Base-by-base conservation (phyloP, 495 filamentous ascomycete species). In the Xylaria castorea region DNA sequence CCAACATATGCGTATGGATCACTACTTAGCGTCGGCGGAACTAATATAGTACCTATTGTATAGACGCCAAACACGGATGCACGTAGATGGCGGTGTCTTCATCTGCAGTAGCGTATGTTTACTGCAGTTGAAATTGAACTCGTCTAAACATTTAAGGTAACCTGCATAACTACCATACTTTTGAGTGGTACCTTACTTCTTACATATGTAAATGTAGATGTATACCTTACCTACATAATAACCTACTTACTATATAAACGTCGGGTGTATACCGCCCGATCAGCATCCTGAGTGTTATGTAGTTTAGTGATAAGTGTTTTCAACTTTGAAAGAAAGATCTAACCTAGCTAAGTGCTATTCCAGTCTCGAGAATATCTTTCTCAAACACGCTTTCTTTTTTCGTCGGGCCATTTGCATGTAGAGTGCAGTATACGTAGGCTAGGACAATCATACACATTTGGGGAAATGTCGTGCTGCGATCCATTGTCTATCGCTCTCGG, bases 391-490 rank as follows among this genome's bases (percentile, higher is more conserved):
- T 53, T 53, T 55, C 11, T 27, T 5, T 53, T 27, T 53, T 9
- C 2, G 55, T 30, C 34, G 14, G 20, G 1, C 7, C 2, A 1
- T 58, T 57, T 57, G 25, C 27, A 60, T 60, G 5, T 55, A 25
- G 11, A 55, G 25, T 8, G 25, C 9, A 12, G 51, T 55, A 20
- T 62, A 62, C 36, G 36, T 62, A 22, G 57, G 18, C 7, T 5
- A 22, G n/a, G 36, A 40, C 60, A 62, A 42, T 62, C 60, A 40
- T 62, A 25, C 36, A 25, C 60, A 42, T 38, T 38, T 62, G 25
- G 34, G 34, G 60, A 42, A 22, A 62, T 62, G 34, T 25, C 32
- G 38, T 64, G 60, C 32, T 40, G 60, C 60, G 36, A 62, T 62
- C 60, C 25, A 62, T 62, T 62, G 60, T 62, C 60, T 34, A 62